Conservation (phyloP, 768 basidiomycete genomes). For the Macrolepiota dolichaula region DNA sequence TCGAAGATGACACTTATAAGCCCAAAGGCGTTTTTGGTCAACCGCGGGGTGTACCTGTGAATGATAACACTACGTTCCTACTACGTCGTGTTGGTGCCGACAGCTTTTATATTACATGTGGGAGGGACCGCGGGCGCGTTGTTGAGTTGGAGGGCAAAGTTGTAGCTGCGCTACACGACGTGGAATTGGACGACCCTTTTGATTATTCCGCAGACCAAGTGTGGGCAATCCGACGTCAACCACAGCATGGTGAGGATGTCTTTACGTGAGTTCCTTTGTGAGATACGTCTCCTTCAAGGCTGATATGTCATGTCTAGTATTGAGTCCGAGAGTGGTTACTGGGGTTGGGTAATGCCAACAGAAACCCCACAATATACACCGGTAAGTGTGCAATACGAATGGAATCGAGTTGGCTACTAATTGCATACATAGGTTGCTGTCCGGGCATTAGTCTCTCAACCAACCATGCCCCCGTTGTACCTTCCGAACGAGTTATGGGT, state of each 20-base stretch:
- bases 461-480: conserved; percentile 1
- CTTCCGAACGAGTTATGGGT: conserved; percentile 6
- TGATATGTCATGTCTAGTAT: not conserved
- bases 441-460: not conserved
- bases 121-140: not conserved
- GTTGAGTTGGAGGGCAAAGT: conserved; percentile 2
- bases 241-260: conserved; percentile 9
- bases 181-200: not conserved
- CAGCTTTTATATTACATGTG: conserved; percentile 1
- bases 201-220: not conserved
- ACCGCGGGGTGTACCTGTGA: conserved; percentile 1
- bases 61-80: conserved; percentile 1
- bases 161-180: not conserved
- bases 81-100: not conserved
- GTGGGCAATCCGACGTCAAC: conserved; percentile 6
- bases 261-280: not conserved
- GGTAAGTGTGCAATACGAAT: not conserved
- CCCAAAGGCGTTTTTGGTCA: conserved; percentile 9
- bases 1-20: not conserved
- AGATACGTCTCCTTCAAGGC: not conserved
- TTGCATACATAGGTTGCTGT: not conserved
- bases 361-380: conserved; percentile 4
- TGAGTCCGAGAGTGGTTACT: conserved; percentile 9
- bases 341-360: conserved; percentile 10
- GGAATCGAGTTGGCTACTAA: not conserved